Base-by-base conservation (phyloP, 768 basidiomycete genomes). In the Favolaschia claudopus region DNA sequence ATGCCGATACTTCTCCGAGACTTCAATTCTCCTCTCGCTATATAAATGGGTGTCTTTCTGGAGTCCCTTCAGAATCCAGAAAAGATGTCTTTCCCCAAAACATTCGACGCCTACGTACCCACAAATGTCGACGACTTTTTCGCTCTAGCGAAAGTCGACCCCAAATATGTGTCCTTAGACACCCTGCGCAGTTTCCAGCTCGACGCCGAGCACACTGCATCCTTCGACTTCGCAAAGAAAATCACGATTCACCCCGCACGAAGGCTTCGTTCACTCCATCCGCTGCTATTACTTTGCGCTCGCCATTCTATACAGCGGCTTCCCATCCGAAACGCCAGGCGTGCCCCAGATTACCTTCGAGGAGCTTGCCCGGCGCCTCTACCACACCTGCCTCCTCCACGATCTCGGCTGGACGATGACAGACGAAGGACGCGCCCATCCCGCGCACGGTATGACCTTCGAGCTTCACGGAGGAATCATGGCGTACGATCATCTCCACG, bases 231-330 rank as follows among this genome's bases (percentile, higher is more conserved):
- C 56, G 38, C 64, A 5, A 42, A 55, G 42, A 58, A 58, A 36
- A 29, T 65, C 20, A 55, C 55, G 1, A n/a, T n/a, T n/a, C n/a
- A n/a, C n/a, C n/a, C 54, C 56, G 13, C 60, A 19, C 33, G 45
- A 52, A 19, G 52, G 45, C 7, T 58, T 65, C 49, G 13, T 61
- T 14, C 64, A 65, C 54, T 54, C 60, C 29, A 39, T 65, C 32
- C 54, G 63, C 7, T 54, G 45, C 55, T 65, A 56, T 31, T 65
- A 65, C 43, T 65, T 65, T 32, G 49, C 60, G 22, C 64, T 65
- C 40, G 54, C 55, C 8, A 54, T 62, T 13, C 55, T 65, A 7
- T n/a, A 39, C 46, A 58, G 53, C 44, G 64, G 64, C 8, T 65
- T 65, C 36, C 64, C 63, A 31, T 65, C 64, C 19, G 56, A 44